Evolutionary conservation across 768 basidiomycete genomes (phyloP), one percentile per base, ranked within the genome.

Genomic region (Auriscalpium vulgare): DNA sequence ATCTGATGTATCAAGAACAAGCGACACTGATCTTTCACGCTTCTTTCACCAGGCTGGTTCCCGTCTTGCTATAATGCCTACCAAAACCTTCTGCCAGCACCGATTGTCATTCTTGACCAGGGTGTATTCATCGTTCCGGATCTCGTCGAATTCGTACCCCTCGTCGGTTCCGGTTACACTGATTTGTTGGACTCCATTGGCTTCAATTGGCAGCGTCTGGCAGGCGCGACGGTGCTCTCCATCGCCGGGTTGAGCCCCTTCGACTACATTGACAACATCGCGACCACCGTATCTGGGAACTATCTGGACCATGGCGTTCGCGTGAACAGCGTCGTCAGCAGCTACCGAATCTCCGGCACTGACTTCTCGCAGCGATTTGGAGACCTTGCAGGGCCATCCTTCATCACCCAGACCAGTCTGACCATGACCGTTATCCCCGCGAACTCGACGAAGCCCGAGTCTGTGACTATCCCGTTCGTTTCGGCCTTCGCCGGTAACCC

Each of bases 271-370:
- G 78, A 83, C 63, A 65, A 71, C 23, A 77, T 85, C 49, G 83
- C 84, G 2, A 66, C 67, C 40, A 83, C 79, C 3, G 76, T 81
- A n/a, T 78, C 79, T 5, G 82, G 84, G 4, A 83, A 84, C 60
- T 85, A 77, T 65, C 70, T 85, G 49, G 82, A 84, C 63, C 82
- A 83, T 59, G 79, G 79, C 35, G 74, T 85, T 46, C 76, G 84
- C 37, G 77, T 84, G 43, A 85, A 85, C 68, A 80, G 77, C 43
- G 83, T 79, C 4, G 79, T 82, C 68, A 79, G 75, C 36, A 80
- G 80, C 62, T 85, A 85, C 63, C 71, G 80, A 8, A 61, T 71
- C 40, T 53, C 57, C 13, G 72, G 66, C 10, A 71, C 69, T 0
- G 62, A 55, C n/a, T 82, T 78, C 60, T 80, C 79, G n/a, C 83